Evolutionary conservation across 2,329 filamentous ascomycete genomes (phyloP).

Genomic region (Lachnellula hyalina): DNA sequence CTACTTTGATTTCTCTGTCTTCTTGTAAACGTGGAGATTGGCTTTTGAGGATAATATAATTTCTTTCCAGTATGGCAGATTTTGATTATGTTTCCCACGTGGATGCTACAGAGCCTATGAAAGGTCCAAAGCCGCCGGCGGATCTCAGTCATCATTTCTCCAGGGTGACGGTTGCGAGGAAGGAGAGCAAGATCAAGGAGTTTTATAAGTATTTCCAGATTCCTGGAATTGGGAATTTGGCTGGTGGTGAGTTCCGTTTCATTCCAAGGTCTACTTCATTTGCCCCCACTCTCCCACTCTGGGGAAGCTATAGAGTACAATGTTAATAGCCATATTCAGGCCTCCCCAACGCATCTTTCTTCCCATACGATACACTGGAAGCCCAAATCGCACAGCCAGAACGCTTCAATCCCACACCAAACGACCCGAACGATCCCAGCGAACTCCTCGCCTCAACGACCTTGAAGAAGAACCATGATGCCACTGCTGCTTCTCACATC

Average conservation of each 20-base stretch:
- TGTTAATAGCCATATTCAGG: conserved; percentile 37
- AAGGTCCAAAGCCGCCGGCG: conserved; percentile 43
- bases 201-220: conserved; percentile 81
- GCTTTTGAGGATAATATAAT: too few relatives aligned
- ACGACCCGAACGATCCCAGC: conserved; percentile 43
- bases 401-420: conserved; percentile 67
- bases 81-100: conserved; percentile 22
- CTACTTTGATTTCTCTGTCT: background rate
- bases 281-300: background rate
- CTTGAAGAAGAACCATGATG: conserved; percentile 24
- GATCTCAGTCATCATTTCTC: conserved; percentile 80
- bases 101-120: conserved; percentile 5
- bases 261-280: background rate
- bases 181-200: conserved; percentile 64
- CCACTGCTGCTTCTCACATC: conserved; percentile 43
- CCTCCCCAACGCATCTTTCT: conserved; percentile 74
- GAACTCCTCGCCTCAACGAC: conserved; percentile 33
- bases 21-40: background rate
- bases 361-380: conserved; percentile 88
- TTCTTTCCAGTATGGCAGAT: conserved; percentile 15
- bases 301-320: background rate
- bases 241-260: conserved; percentile 46
- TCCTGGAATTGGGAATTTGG: conserved; percentile 56
- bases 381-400: conserved; percentile 70
- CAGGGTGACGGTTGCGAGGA: conserved; percentile 58